A percentile compares a stretch with the other conserved stretches of the same genome.
Conservation (phyloP, 805 yeast species). For the Suhomyces vadensis region DNA sequence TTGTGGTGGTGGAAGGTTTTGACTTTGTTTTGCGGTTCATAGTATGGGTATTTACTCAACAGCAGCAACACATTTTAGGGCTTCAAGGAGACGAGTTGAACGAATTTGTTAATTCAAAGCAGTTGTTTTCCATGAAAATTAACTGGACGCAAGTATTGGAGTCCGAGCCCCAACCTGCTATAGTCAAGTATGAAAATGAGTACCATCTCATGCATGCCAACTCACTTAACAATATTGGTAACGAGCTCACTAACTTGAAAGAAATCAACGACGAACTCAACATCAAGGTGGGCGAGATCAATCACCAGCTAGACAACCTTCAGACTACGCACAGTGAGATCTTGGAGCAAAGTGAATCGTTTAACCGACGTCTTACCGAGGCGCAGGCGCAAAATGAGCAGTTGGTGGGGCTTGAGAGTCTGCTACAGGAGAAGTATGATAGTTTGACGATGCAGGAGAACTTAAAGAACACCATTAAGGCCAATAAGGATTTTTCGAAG, state of each 20-base stretch:
- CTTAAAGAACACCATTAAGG: conserved; percentile 23
- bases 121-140: conserved; percentile 16
- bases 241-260: conserved; percentile 38
- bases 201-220: conserved; percentile 40
- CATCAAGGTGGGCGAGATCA: conserved; percentile 26
- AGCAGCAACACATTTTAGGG: conserved; percentile 16
- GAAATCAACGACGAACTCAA: conserved; percentile 39
- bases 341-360: conserved; percentile 32
- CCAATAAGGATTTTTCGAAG: conserved; percentile 39
- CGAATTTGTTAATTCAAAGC: conserved; percentile 19
- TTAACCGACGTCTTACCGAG: conserved; percentile 14
- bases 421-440: conserved; percentile 14
- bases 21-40: conserved; percentile 33
- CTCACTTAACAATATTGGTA: conserved; percentile 36
- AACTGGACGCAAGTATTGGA: conserved; percentile 12
- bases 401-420: conserved; percentile 9
- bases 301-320: conserved; percentile 29
- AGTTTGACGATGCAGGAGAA: conserved; percentile 22
- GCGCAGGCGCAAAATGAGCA: conserved; percentile 10
- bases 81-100: conserved; percentile 28
- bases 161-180: conserved; percentile 19
- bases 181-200: conserved; percentile 40
- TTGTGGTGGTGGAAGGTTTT: conserved; percentile 42
- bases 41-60: conserved; percentile 22
- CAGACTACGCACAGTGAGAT: conserved; percentile 40